phyloP scores from a whole-genome alignment of 345 rosid species.

The Pistacia integerrima region DNA sequence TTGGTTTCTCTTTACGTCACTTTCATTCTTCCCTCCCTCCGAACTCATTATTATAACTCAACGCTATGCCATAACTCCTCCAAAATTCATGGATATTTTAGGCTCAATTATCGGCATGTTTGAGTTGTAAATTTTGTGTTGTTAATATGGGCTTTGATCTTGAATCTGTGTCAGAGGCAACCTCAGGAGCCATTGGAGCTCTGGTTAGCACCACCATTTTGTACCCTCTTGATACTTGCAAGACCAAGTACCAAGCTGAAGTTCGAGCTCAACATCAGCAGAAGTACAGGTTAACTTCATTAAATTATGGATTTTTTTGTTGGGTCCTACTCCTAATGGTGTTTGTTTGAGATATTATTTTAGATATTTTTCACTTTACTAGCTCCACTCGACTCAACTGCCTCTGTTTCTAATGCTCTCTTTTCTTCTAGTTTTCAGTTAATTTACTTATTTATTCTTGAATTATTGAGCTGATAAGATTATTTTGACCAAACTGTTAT shows the following conservation, averaged over 20 bases:
- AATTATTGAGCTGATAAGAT: neutral
- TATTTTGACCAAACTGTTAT: too few species aligned
- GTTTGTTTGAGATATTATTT: neutral
- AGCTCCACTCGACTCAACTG: neutral
- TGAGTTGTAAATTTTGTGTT: neutral
- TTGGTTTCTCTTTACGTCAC: neutral
- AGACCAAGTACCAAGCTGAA: slow-evolving; percentile 86
- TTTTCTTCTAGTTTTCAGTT: neutral
- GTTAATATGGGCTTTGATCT: slow-evolving; percentile 54
- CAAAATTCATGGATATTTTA: slow-evolving; percentile 16
- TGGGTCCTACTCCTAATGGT: neutral
- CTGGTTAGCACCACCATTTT: slow-evolving; percentile 70
- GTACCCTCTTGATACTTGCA: slow-evolving; percentile 90
- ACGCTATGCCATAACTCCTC: neutral
- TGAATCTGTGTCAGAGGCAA: slow-evolving; percentile 73
- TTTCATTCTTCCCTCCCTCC: neutral
- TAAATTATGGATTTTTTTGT: neutral
- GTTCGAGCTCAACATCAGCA: slow-evolving; percentile 55
- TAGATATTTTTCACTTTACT: neutral
- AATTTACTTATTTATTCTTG: too few species aligned
- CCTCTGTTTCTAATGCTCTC: neutral
- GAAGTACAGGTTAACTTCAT: slow-evolving; percentile 57
- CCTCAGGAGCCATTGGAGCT: slow-evolving; percentile 83
- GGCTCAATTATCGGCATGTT: neutral
- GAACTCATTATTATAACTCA: neutral